Percentiles rank a stretch among this genome's conserved stretches.
Conservation (phyloP, 192 early-diverging fungal genomes). For the Powellomyces hirtus region DNA sequence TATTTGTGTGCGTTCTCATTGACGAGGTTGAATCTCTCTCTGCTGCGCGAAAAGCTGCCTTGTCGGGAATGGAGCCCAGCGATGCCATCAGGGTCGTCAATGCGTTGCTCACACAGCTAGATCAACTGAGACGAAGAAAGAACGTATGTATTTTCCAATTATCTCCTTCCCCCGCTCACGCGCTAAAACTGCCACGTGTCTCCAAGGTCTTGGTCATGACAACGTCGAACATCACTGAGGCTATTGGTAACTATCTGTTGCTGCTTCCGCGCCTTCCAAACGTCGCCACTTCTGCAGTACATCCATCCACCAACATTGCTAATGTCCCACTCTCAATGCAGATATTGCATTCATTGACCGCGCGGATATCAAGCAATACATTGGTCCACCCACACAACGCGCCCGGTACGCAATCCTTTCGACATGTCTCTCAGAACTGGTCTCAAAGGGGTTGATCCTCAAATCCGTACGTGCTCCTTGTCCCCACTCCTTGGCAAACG, state of each 20-base stretch:
- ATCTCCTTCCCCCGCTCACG: not conserved
- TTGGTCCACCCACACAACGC: constrained; percentile 41
- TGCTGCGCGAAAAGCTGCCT: constrained; percentile 60
- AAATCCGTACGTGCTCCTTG: constrained; percentile 24
- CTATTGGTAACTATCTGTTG: not conserved
- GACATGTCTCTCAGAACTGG: constrained; percentile 53
- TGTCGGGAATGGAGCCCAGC: constrained; percentile 64
- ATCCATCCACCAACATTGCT: too few species aligned
- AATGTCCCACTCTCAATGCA: constrained; percentile 10
- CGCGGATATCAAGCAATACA: constrained; percentile 60
- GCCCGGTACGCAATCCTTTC: constrained; percentile 59
- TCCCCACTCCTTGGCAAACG: too few species aligned
- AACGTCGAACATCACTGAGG: constrained; percentile 72
- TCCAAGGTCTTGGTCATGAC: constrained; percentile 53
- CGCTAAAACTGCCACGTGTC: not conserved
- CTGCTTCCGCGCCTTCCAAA: too few species aligned
- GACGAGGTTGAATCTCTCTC: constrained; percentile 76
- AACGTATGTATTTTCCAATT: constrained; percentile 42
- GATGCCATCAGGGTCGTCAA: constrained; percentile 72
- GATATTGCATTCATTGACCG: constrained; percentile 63
- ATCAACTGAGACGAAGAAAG: constrained; percentile 52
- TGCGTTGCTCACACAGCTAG: constrained; percentile 70
- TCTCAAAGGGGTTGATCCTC: constrained; percentile 42
- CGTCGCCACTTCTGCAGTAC: too few species aligned
- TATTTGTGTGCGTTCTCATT: constrained; percentile 66